phyloP scores from a whole-genome alignment of 768 basidiomycete genomes.

The Chalciporus piperatus region DNA sequence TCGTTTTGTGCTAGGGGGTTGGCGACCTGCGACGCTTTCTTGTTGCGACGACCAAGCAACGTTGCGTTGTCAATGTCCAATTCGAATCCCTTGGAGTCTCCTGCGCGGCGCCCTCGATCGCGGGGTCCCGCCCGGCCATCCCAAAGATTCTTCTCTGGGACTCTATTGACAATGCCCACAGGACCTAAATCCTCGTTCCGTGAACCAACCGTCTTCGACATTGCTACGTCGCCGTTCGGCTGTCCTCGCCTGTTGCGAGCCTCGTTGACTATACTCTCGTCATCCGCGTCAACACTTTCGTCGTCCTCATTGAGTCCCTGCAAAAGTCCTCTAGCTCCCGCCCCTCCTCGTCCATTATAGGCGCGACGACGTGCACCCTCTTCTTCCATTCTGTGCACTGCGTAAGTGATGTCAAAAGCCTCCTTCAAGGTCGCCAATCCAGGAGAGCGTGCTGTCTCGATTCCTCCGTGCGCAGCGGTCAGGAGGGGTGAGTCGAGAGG shows the following conservation, averaged over 20 bases:
- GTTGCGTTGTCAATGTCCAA: conserved; percentile 87
- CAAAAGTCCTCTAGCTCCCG: conserved; percentile 74
- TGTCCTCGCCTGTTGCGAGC: conserved; percentile 40
- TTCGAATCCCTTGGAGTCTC: conserved; percentile 56
- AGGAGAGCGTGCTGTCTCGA: conserved; percentile 79
- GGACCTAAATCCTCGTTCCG: conserved; percentile 8
- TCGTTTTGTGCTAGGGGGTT: conserved; percentile 35
- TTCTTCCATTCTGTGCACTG: conserved; percentile 99
- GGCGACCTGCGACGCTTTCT: conserved; percentile 30
- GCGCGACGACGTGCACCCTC: conserved; percentile 87
- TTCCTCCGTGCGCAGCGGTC: conserved; percentile 70
- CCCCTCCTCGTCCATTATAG: conserved; percentile 75
- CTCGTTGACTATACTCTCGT: conserved; percentile 48
- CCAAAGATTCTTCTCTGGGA: conserved; percentile 32
- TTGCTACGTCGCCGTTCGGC: conserved; percentile 10
- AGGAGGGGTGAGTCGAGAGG: conserved; percentile 88
- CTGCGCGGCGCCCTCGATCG: conserved; percentile 46
- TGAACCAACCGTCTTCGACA: conserved; percentile 10
- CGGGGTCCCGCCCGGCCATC: conserved; percentile 71
- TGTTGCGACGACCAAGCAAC: conserved; percentile 70
- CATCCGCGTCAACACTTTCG: conserved; percentile 59
- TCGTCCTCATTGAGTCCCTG: conserved; percentile 92
- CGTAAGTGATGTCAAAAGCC: conserved; percentile 98
- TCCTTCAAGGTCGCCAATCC: conserved; percentile 93
- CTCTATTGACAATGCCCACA: conserved; percentile 9